Evolutionary conservation across 306 rosid genomes (phyloP).

Genomic region (Trifolium dubium): DNA sequence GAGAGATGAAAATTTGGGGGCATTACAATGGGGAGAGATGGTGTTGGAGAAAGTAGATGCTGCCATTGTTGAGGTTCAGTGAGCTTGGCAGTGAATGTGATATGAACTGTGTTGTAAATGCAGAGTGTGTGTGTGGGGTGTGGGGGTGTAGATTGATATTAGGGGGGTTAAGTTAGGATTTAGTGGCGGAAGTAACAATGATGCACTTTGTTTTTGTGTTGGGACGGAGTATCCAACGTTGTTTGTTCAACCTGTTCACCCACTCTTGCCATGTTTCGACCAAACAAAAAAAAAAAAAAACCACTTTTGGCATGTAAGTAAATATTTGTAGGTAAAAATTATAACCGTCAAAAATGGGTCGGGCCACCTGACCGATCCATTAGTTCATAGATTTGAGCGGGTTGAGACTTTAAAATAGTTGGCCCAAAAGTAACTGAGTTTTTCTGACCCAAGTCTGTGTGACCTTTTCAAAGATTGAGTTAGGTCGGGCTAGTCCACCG

Average conservation of each 20-base stretch:
- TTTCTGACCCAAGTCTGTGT: too few relatives aligned
- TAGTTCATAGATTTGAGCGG: too few relatives aligned
- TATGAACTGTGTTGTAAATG: background rate
- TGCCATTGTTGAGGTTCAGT: slow-evolving; percentile 41
- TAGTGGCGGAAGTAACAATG: slow-evolving; percentile 25
- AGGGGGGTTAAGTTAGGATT: background rate
- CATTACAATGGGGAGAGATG: slow-evolving; percentile 34
- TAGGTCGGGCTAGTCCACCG: too few relatives aligned
- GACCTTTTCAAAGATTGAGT: too few relatives aligned
- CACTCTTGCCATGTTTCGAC: background rate
- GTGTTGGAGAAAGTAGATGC: slow-evolving; percentile 47
- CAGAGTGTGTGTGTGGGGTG: background rate
- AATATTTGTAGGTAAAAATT: too few relatives aligned
- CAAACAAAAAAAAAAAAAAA: too few relatives aligned
- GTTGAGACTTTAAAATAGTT: too few relatives aligned
- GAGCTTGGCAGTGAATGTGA: background rate
- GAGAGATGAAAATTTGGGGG: slow-evolving; percentile 40
- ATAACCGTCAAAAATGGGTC: too few relatives aligned
- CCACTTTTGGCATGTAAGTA: too few relatives aligned
- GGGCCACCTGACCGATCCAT: too few relatives aligned
- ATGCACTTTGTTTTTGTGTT: background rate
- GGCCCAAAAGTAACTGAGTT: too few relatives aligned
- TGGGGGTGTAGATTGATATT: background rate
- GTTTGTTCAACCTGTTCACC: slow-evolving; percentile 9
- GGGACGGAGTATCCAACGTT: slow-evolving; percentile 40